These are phyloP conservation scores for Yarrowia deformans DNA, from an alignment of 805 yeast genomes.

Conservation along the genomic window DNA sequence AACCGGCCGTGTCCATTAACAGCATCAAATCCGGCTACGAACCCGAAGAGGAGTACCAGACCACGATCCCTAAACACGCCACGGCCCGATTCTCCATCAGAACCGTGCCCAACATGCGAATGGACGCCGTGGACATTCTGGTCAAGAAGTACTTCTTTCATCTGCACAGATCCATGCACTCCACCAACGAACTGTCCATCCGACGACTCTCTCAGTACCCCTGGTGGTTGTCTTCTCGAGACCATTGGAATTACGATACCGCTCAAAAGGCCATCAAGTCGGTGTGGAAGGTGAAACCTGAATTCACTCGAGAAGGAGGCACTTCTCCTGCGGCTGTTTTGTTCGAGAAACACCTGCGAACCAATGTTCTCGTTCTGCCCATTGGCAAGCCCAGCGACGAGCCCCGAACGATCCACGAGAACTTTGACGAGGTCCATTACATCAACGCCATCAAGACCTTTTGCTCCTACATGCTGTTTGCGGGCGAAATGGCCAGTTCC, in stretches of 20 bases:
- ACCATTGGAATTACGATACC: constrained; percentile 14
- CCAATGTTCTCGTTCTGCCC: neutral
- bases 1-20: neutral
- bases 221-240: constrained; percentile 16
- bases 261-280: neutral
- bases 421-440: constrained; percentile 28
- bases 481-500: neutral
- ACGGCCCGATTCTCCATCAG: neutral
- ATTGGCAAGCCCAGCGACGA: neutral
- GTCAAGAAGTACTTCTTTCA: neutral
- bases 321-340: neutral
- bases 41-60: constrained; percentile 4
- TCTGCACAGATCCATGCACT: neutral
- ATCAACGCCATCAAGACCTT: constrained; percentile 43
- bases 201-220: neutral
- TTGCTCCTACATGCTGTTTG: constrained; percentile 8
- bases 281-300: neutral
- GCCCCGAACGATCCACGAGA: neutral
- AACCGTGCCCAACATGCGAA: constrained; percentile 42
- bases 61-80: neutral
- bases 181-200: neutral
- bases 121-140: neutral
- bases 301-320: neutral
- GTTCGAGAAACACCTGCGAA: neutral
- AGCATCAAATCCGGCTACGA: neutral